phyloP scores from a whole-genome alignment of 2,329 filamentous ascomycete genomes.

The Exophiala calicioides region DNA sequence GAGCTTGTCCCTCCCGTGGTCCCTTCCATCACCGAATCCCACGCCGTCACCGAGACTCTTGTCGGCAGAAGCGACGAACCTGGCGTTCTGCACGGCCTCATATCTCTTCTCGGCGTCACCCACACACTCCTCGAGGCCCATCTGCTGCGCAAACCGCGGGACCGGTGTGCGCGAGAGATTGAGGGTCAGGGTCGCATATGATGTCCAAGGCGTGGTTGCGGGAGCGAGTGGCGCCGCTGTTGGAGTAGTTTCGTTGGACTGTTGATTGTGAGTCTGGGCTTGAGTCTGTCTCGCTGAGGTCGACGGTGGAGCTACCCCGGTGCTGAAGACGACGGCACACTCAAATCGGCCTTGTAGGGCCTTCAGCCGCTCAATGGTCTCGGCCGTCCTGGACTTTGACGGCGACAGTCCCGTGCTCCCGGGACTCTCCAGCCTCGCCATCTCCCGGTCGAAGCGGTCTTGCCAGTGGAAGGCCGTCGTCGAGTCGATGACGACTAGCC shows the following conservation, averaged over 20 bases:
- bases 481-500: conserved; percentile 57
- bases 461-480: conserved; percentile 59
- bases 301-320: conserved; percentile 10
- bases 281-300: conserved; percentile 7
- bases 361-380: conserved; percentile 34
- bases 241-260: background rate
- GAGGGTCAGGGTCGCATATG: conserved; percentile 41
- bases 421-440: conserved; percentile 42
- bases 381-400: conserved; percentile 1
- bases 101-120: conserved; percentile 40
- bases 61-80: conserved; percentile 13
- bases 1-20: too few species aligned
- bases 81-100: conserved; percentile 33
- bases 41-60: background rate
- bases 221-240: conserved; percentile 28
- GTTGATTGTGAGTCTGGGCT: background rate
- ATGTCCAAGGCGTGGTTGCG: conserved; percentile 42
- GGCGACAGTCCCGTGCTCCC: conserved; percentile 26
- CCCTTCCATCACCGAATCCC: background rate
- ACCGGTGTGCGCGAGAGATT: conserved; percentile 40
- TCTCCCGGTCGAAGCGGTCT: conserved; percentile 48
- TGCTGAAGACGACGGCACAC: conserved; percentile 43
- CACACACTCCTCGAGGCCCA: conserved; percentile 37
- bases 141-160: conserved; percentile 38
- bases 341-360: conserved; percentile 40